These are phyloP conservation scores for Physcia stellaris DNA, from an alignment of 495 filamentous ascomycete genomes.

Conservation along the genomic window DNA sequence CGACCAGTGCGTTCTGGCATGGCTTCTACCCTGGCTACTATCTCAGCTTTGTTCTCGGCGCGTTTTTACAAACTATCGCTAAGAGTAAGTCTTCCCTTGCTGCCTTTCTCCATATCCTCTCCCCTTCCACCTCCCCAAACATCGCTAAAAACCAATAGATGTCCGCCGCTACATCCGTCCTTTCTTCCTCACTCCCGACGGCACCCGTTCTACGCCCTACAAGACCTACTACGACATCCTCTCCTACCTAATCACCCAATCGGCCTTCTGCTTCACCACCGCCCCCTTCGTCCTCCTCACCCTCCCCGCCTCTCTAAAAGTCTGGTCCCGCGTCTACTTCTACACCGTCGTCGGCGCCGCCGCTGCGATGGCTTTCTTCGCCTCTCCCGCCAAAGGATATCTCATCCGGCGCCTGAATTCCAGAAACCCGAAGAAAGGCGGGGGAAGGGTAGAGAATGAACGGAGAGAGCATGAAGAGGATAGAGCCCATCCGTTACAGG, in stretches of 20 bases:
- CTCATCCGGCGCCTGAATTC: slow-evolving; percentile 46
- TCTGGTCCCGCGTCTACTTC: slow-evolving; percentile 83
- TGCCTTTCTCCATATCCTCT: background rate
- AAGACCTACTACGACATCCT: slow-evolving; percentile 82
- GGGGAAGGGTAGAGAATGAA: slow-evolving; percentile 10
- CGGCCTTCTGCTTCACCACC: slow-evolving; percentile 67
- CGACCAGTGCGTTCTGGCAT: slow-evolving; percentile 92
- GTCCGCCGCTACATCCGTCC: slow-evolving; percentile 81
- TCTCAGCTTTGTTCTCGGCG: slow-evolving; percentile 73
- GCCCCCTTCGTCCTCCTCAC: slow-evolving; percentile 73
- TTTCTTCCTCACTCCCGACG: slow-evolving; percentile 75
- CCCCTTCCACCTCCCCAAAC: slow-evolving; percentile 9
- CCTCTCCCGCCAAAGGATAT: slow-evolving; percentile 55
- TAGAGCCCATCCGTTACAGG: slow-evolving; percentile 44
- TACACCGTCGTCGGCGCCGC: slow-evolving; percentile 61
- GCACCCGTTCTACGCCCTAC: slow-evolving; percentile 44
- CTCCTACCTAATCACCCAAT: slow-evolving; percentile 68
- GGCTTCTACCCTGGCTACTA: slow-evolving; percentile 98
- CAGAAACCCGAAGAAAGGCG: slow-evolving; percentile 29
- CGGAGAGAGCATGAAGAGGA: slow-evolving; percentile 19
- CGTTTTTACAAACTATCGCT: slow-evolving; percentile 80
- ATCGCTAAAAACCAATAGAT: slow-evolving; percentile 33
- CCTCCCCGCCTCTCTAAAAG: slow-evolving; percentile 47
- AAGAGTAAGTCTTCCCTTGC: slow-evolving; percentile 52
- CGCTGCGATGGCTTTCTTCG: slow-evolving; percentile 57